These are phyloP conservation scores for Fusarium sp. DNA, from an alignment of 2,329 filamentous ascomycete genomes.

Conservation along the genomic window DNA sequence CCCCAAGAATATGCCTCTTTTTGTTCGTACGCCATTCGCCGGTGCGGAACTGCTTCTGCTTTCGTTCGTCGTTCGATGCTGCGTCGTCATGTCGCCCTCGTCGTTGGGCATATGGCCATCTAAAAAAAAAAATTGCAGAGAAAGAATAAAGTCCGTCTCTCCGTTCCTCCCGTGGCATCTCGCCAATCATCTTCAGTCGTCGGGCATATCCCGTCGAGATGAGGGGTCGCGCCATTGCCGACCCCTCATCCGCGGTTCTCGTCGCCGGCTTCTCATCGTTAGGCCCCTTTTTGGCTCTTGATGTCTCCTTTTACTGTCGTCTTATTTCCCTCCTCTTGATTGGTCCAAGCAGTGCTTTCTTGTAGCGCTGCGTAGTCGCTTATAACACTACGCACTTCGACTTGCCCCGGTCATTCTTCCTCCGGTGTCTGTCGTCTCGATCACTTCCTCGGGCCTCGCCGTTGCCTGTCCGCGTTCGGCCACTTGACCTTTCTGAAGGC, in stretches of 20 bases:
- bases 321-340: slow-evolving; percentile 39
- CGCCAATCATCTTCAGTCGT: slow-evolving; percentile 45
- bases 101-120: slow-evolving; percentile 46
- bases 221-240: slow-evolving; percentile 35
- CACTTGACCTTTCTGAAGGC: slow-evolving; percentile 53
- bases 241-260: slow-evolving; percentile 41
- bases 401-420: slow-evolving; percentile 56
- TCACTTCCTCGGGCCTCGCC: slow-evolving; percentile 55
- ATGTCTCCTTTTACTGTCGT: slow-evolving; percentile 29
- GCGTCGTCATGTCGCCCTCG: slow-evolving; percentile 51
- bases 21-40: slow-evolving; percentile 60
- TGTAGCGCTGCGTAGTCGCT: slow-evolving; percentile 37
- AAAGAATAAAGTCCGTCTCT: slow-evolving; percentile 45
- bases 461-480: slow-evolving; percentile 58
- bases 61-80: slow-evolving; percentile 54
- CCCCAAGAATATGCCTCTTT: slow-evolving; percentile 57
- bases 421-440: slow-evolving; percentile 53
- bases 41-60: slow-evolving; percentile 53
- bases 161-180: slow-evolving; percentile 43
- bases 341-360: slow-evolving; percentile 11
- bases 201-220: slow-evolving; percentile 40
- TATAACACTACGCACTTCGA: slow-evolving; percentile 60
- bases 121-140: slow-evolving; percentile 46
- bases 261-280: slow-evolving; percentile 35
- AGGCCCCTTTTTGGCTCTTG: slow-evolving; percentile 13